These are phyloP conservation scores for Mortierella antarctica DNA, from an alignment of 192 early-diverging fungal genomes.

Conservation along the genomic window DNA sequence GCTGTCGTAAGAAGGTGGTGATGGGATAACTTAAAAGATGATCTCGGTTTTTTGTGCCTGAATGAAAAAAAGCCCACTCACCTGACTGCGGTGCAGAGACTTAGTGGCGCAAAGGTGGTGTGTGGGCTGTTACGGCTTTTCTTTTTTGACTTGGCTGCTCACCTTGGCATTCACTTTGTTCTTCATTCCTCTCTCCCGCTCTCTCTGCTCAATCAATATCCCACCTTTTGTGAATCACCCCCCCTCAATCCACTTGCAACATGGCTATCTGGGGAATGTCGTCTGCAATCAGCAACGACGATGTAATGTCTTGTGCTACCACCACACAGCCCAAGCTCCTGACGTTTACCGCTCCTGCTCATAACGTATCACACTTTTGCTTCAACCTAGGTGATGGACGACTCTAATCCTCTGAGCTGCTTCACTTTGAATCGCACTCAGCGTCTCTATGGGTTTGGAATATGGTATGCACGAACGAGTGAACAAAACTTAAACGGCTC, in stretches of 20 bases:
- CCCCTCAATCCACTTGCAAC: background rate
- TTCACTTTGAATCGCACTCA: conserved; percentile 70
- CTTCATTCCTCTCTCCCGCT: too few species aligned
- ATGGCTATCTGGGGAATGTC: conserved; percentile 58
- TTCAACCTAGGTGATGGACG: conserved; percentile 59
- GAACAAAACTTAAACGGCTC: background rate
- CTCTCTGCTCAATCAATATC: too few species aligned
- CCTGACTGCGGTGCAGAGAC: too few species aligned
- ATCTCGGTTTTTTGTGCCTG: background rate
- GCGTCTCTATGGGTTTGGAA: conserved; percentile 84
- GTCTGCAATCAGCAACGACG: conserved; percentile 20
- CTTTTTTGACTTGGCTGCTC: too few species aligned
- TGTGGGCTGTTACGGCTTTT: too few species aligned
- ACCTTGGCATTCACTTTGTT: too few species aligned
- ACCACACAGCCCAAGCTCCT: background rate
- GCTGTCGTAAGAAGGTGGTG: background rate
- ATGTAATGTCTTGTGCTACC: conserved; percentile 21
- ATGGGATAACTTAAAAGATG: too few species aligned
- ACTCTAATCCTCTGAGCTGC: conserved; percentile 56
- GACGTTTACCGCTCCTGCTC: too few species aligned
- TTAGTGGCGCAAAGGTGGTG: too few species aligned
- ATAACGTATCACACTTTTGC: too few species aligned
- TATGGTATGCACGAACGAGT: conserved; percentile 53
- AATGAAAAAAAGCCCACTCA: background rate
- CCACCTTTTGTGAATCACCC: too few species aligned